A percentile compares a stretch with the other conserved stretches of the same genome.
Evolutionary conservation across 2,329 filamentous ascomycete genomes (phyloP).

Genomic region (Beauveria medogensis): DNA sequence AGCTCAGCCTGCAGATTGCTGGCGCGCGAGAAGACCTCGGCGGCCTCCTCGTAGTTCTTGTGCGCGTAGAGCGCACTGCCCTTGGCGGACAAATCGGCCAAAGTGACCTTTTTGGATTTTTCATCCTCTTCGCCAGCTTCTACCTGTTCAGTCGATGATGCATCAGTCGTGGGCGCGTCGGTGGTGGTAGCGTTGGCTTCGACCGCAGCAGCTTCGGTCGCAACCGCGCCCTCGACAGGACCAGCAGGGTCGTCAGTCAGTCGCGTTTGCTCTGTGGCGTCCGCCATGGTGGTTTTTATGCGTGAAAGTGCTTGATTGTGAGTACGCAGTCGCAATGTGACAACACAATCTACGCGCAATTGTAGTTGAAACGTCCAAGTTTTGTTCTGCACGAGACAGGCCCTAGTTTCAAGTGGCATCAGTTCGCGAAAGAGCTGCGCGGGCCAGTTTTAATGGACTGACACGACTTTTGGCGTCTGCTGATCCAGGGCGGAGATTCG

Average conservation of each 20-base stretch:
- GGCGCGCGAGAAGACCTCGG: slow-evolving; percentile 81
- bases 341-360: not conserved
- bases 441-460: not conserved
- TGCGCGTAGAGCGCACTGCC: slow-evolving; percentile 80
- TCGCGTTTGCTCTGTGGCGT: slow-evolving; percentile 16
- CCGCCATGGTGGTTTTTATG: slow-evolving; percentile 16
- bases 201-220: not conserved
- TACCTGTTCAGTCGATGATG: slow-evolving; percentile 28
- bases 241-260: slow-evolving; percentile 15
- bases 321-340: not conserved
- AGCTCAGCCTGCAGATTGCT: slow-evolving; percentile 83
- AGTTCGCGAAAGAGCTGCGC: slow-evolving; percentile 1
- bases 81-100: slow-evolving; percentile 71
- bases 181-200: not conserved
- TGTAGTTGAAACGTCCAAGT: not conserved
- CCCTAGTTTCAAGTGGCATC: not conserved
- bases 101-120: slow-evolving; percentile 51
- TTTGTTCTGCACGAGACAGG: not conserved
- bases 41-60: slow-evolving; percentile 79
- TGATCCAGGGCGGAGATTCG: not conserved
- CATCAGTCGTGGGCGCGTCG: not conserved
- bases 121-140: slow-evolving; percentile 31
- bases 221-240: not conserved
- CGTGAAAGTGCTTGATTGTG: not conserved
- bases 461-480: slow-evolving; percentile 3